Evolutionary conservation across 1,139 yeast species (phyloP).

Genomic region (Hyphopichia khmerensis): DNA sequence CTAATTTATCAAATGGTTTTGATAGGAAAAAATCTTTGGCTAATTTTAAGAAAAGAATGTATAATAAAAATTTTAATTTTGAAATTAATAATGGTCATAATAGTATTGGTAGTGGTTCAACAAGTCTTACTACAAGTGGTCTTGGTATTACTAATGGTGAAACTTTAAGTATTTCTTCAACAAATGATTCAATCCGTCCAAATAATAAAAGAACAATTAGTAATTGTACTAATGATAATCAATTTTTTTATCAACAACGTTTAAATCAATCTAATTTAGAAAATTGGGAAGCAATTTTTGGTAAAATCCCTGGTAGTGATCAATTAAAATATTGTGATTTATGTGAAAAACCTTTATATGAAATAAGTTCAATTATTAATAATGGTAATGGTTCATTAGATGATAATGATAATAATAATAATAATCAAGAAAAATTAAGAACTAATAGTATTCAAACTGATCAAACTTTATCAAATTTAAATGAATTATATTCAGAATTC

Average conservation of each 20-base stretch:
- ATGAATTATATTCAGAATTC: slow-evolving; percentile 44
- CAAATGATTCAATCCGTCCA: neutral
- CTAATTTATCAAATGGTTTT: slow-evolving; percentile 8
- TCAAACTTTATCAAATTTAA: slow-evolving; percentile 1
- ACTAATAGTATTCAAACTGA: neutral
- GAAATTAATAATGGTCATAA: no score
- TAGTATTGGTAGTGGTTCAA: no score
- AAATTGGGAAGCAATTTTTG: slow-evolving; percentile 40
- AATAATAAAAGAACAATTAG: neutral
- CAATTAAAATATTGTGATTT: slow-evolving; percentile 57
- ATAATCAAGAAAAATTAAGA: no score
- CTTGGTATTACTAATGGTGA: no score
- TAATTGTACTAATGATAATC: neutral
- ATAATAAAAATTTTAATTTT: slow-evolving; percentile 4
- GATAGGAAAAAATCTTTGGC: slow-evolving; percentile 38
- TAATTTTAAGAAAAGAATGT: slow-evolving; percentile 32
- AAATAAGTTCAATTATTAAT: slow-evolving; percentile 49
- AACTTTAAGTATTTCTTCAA: slow-evolving; percentile 1
- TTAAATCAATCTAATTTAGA: slow-evolving; percentile 13
- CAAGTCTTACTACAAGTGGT: neutral
- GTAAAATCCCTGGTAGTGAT: slow-evolving; percentile 40
- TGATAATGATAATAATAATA: no score
- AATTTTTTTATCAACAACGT: neutral
- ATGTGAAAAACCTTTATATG: slow-evolving; percentile 68
- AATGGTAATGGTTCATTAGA: slow-evolving; percentile 9